Conservation (phyloP, 164 flowering plant species). For the Kalanchoe fedtschenkoi region DNA sequence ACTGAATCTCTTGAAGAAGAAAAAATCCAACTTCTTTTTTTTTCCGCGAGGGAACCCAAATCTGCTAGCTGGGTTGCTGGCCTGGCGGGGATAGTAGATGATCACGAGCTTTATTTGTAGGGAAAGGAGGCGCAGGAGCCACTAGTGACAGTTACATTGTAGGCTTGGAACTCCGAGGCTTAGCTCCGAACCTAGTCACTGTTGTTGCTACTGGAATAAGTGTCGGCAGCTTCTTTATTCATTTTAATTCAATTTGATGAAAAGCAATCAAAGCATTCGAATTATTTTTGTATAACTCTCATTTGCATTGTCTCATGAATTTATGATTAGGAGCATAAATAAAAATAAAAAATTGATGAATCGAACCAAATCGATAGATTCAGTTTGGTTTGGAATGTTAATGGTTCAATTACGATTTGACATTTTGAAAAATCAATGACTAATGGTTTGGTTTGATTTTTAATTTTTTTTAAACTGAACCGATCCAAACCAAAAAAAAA, state of each 20-base stretch:
- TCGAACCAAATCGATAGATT: too few species aligned
- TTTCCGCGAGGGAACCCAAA: neutral
- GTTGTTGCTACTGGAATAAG: neutral
- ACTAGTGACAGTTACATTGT: constrained; percentile 7
- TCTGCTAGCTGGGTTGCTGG: constrained; percentile 2
- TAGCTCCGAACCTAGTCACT: neutral
- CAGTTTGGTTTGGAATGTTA: too few species aligned
- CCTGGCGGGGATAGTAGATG: neutral
- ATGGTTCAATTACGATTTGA: too few species aligned
- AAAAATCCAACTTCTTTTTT: neutral
- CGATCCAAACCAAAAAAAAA: too few species aligned
- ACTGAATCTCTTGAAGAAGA: neutral
- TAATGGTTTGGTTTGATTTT: too few species aligned
- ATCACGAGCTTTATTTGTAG: constrained; percentile 2
- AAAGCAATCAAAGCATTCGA: too few species aligned
- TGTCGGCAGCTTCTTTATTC: neutral
- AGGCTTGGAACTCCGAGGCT: constrained; percentile 4
- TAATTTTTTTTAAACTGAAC: too few species aligned
- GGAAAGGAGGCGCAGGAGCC: neutral
- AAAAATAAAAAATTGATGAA: too few species aligned
- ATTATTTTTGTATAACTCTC: neutral
- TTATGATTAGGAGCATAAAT: too few species aligned
- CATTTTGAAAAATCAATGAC: too few species aligned
- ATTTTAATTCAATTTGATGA: neutral
- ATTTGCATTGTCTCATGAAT: neutral